Conservation (phyloP, 768 basidiomycete species). For the Infundibulicybe gibba region DNA sequence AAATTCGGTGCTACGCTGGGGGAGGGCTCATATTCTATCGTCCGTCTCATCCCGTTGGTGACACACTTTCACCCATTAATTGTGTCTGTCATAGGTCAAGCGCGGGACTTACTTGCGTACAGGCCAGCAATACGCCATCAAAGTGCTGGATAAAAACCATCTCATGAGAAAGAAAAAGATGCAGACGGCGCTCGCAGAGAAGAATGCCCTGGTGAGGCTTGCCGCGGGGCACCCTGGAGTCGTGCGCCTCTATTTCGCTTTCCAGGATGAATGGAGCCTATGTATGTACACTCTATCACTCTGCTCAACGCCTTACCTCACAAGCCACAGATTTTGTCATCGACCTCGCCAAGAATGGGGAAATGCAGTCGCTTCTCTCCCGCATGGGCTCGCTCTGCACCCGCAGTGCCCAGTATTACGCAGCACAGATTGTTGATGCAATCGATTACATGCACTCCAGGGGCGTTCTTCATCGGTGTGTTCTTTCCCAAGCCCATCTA, state of each 20-base stretch:
- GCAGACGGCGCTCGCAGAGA: slow-evolving; percentile 74
- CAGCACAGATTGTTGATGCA: slow-evolving; percentile 87
- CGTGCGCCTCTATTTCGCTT: slow-evolving; percentile 76
- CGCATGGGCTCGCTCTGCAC: slow-evolving; percentile 85
- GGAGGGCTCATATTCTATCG: slow-evolving; percentile 81
- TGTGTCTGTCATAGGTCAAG: slow-evolving; percentile 44
- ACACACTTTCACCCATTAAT: not conserved
- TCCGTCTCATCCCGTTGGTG: slow-evolving; percentile 29
- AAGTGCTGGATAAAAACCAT: slow-evolving; percentile 79
- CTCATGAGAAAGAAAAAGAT: slow-evolving; percentile 73
- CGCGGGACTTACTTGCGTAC: slow-evolving; percentile 49
- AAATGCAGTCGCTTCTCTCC: slow-evolving; percentile 69
- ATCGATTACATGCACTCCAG: slow-evolving; percentile 88
- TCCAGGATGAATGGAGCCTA: slow-evolving; percentile 80
- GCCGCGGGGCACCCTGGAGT: slow-evolving; percentile 80
- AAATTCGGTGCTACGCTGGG: slow-evolving; percentile 72
- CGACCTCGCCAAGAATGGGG: slow-evolving; percentile 74
- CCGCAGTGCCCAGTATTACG: slow-evolving; percentile 75
- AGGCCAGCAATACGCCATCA: slow-evolving; percentile 69
- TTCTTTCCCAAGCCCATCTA: not conserved
- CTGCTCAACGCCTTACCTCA: not conserved
- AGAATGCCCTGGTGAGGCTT: slow-evolving; percentile 70
- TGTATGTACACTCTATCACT: slow-evolving; percentile 50
- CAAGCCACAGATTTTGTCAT: slow-evolving; percentile 64
- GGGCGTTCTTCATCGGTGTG: slow-evolving; percentile 83